A percentile compares a stretch with the other conserved stretches of the same genome.
phyloP scores from a whole-genome alignment of 129 eudicot genomes.

The Flaveria trinervia region DNA sequence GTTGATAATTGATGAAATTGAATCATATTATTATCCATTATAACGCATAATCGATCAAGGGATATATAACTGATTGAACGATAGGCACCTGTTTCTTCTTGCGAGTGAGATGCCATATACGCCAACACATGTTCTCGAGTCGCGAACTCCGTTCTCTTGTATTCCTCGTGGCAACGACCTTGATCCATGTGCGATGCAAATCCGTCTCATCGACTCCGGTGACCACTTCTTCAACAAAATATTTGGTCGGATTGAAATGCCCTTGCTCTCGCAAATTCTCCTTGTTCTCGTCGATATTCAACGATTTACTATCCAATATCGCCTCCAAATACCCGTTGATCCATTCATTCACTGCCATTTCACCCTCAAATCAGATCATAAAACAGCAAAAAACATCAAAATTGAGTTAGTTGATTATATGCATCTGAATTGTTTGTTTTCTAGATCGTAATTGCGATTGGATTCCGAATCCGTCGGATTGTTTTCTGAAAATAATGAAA shows the following conservation, averaged over 20 bases:
- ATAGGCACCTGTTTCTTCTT: constrained; percentile 76
- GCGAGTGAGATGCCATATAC: constrained; percentile 94
- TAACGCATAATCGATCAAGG: background rate
- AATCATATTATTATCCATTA: too few species aligned
- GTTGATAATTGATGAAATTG: background rate
- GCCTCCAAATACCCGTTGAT: constrained; percentile 88
- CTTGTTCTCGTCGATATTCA: constrained; percentile 45
- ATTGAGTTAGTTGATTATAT: constrained; percentile 3
- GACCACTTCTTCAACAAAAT: constrained; percentile 89
- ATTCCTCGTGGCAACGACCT: constrained; percentile 82
- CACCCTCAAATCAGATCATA: background rate
- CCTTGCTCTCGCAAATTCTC: constrained; percentile 38
- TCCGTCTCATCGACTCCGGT: constrained; percentile 79
- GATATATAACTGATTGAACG: background rate
- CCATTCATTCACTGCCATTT: constrained; percentile 87
- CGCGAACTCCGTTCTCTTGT: constrained; percentile 75
- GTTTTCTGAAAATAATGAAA: constrained; percentile 21
- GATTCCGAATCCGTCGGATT: constrained; percentile 24
- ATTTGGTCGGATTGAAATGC: constrained; percentile 77
- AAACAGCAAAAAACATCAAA: background rate
- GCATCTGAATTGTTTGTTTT: background rate
- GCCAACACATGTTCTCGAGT: constrained; percentile 95
- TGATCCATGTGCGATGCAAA: constrained; percentile 89
- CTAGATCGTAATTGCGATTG: background rate
- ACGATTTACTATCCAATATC: constrained; percentile 62